These are phyloP conservation scores for Xylariaceae sp. DNA, from an alignment of 2,329 filamentous ascomycete genomes.

Conservation along the genomic window DNA sequence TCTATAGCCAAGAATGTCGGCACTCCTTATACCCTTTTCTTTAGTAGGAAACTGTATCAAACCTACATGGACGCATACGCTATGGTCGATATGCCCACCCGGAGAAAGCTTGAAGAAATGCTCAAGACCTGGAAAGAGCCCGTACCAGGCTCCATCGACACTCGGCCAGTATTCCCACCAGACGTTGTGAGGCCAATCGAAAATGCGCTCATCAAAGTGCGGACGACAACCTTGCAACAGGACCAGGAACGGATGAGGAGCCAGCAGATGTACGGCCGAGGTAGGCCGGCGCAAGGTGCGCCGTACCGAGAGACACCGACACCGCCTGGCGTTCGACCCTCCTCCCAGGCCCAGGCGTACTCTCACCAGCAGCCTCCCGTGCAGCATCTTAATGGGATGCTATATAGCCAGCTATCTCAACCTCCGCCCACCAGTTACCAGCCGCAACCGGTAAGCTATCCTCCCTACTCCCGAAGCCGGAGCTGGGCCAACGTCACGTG, in stretches of 20 bases:
- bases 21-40: conserved; percentile 92
- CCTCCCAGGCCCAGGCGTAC: conserved; percentile 31
- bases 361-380: conserved; percentile 34
- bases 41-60: conserved; percentile 83
- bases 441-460: conserved; percentile 28
- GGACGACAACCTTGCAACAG: conserved; percentile 54
- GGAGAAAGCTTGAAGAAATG: conserved; percentile 94
- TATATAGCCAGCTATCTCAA: conserved; percentile 23
- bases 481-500: neutral
- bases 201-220: conserved; percentile 82
- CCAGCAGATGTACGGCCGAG: conserved; percentile 49
- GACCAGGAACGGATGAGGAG: conserved; percentile 51
- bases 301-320: conserved; percentile 70
- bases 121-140: conserved; percentile 97
- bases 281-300: conserved; percentile 44
- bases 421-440: conserved; percentile 24
- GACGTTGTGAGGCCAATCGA: conserved; percentile 89
- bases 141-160: conserved; percentile 86
- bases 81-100: conserved; percentile 74
- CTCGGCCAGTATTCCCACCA: conserved; percentile 82
- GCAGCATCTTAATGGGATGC: conserved; percentile 30
- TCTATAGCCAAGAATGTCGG: conserved; percentile 98
- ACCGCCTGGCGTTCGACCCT: conserved; percentile 51
- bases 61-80: conserved; percentile 98
- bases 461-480: too few relatives aligned